A percentile compares a stretch with the other conserved stretches of the same genome.
These are phyloP conservation scores for Carex parvula DNA, from an alignment of 176 grass and related monocot genomes.

Conservation along the genomic window DNA sequence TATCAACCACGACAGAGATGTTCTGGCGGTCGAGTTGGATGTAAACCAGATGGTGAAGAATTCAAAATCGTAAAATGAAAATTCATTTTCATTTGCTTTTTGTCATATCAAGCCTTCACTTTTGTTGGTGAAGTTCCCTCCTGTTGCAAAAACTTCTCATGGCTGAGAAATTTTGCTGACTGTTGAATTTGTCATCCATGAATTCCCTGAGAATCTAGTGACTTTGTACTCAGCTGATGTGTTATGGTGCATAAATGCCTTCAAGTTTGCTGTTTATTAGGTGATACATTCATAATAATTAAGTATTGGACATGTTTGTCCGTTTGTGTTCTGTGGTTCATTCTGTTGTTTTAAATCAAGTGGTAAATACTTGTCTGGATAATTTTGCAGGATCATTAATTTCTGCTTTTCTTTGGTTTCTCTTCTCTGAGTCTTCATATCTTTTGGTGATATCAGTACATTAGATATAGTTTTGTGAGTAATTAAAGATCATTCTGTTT, in stretches of 20 bases:
- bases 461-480: not conserved
- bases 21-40: constrained; percentile 85
- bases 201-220: constrained; percentile 5
- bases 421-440: not conserved
- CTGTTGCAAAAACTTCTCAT: constrained; percentile 20
- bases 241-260: not conserved
- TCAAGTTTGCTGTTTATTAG: not conserved
- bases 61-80: constrained; percentile 31
- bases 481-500: not conserved
- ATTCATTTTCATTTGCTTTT: constrained; percentile 12
- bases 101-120: not conserved
- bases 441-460: not conserved
- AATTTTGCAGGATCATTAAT: not conserved
- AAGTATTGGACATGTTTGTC: not conserved
- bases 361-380: not conserved
- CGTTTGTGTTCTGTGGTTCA: not conserved
- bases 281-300: constrained; percentile 2
- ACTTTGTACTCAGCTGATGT: constrained; percentile 4
- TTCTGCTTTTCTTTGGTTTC: not conserved
- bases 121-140: not conserved
- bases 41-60: constrained; percentile 89
- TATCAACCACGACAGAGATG: constrained; percentile 59
- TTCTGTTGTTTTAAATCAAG: not conserved
- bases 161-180: not conserved
- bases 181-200: constrained; percentile 4